These are phyloP conservation scores for Coriolopsis trogii DNA, from an alignment of 1,284 basidiomycete genomes.

Conservation along the genomic window DNA sequence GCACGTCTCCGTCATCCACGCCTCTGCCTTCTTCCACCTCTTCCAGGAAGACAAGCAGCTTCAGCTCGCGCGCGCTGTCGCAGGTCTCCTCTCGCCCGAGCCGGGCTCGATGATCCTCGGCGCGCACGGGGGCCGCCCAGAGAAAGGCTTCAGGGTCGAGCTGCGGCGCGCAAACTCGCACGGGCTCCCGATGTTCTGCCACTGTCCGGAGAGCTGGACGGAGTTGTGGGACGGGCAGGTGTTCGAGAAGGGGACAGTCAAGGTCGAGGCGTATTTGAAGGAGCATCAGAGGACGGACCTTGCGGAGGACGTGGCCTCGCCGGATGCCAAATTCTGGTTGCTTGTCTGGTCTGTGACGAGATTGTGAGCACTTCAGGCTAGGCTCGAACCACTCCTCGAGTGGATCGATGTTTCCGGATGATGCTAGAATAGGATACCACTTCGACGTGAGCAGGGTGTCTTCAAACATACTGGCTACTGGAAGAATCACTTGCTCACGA, in stretches of 20 bases:
- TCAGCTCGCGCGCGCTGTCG: conserved; percentile 40
- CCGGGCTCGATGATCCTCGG: conserved; percentile 39
- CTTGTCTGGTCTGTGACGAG: neutral
- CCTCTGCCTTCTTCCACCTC: conserved; percentile 50
- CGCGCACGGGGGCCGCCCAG: conserved; percentile 22
- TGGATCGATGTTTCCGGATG: neutral
- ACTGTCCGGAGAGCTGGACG: conserved; percentile 42
- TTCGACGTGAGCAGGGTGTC: no score
- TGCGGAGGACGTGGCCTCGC: neutral
- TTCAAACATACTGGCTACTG: no score
- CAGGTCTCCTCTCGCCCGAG: conserved; percentile 38
- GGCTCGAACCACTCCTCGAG: neutral
- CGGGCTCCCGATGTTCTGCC: conserved; percentile 36
- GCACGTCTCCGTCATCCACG: conserved; percentile 45
- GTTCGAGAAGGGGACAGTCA: conserved; percentile 38
- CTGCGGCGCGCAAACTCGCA: conserved; percentile 22
- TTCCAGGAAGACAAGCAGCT: conserved; percentile 44
- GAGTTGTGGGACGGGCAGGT: conserved; percentile 47
- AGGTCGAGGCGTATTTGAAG: no score
- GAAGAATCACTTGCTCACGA: no score
- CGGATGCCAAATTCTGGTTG: no score
- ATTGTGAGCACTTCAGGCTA: neutral
- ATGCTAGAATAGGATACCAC: no score
- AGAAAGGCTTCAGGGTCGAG: conserved; percentile 1
- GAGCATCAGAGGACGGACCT: neutral